Percentiles rank a stretch among this genome's conserved stretches.
Conservation (phyloP, 1,139 yeast species). For the Trichomonascaceae sp. region DNA sequence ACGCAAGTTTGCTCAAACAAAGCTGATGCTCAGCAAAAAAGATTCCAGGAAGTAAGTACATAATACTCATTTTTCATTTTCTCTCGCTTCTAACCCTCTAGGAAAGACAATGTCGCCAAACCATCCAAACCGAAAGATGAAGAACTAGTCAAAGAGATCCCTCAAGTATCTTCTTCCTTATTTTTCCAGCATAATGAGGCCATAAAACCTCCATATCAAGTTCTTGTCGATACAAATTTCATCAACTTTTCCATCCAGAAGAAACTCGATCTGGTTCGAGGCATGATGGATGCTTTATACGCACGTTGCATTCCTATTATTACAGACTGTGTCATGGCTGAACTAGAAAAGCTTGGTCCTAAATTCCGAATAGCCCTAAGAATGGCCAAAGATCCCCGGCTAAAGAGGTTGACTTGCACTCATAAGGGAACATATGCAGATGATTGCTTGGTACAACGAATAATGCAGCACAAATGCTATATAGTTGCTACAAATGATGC, state of each 20-base stretch:
- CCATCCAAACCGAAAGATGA: slow-evolving; percentile 49
- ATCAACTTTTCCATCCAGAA: slow-evolving; percentile 93
- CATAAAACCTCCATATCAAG: slow-evolving; percentile 94
- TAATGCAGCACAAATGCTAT: slow-evolving; percentile 91
- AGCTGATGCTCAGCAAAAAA: slow-evolving; percentile 68
- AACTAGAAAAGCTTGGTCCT: slow-evolving; percentile 91
- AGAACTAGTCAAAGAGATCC: slow-evolving; percentile 76
- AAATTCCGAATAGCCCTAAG: slow-evolving; percentile 87
- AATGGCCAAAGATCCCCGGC: slow-evolving; percentile 89
- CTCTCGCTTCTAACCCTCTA: slow-evolving; percentile 14
- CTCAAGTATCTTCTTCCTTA: slow-evolving; percentile 92
- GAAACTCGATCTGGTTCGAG: slow-evolving; percentile 85
- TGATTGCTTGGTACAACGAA: slow-evolving; percentile 90
- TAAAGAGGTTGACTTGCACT: slow-evolving; percentile 77
- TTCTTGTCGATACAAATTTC: slow-evolving; percentile 90
- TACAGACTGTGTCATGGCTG: slow-evolving; percentile 98
- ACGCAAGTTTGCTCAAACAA: slow-evolving; percentile 89
- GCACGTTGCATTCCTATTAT: slow-evolving; percentile 94
- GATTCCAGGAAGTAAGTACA: slow-evolving; percentile 53
- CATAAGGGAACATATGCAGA: slow-evolving; percentile 98
- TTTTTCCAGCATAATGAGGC: slow-evolving; percentile 93
- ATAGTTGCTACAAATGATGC: slow-evolving; percentile 98
- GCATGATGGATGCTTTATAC: slow-evolving; percentile 90
- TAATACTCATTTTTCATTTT: not conserved
- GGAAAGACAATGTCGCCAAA: slow-evolving; percentile 37